Base-by-base conservation (phyloP, 2,329 filamentous ascomycete species). In the Zymoseptoria pseudotritici region DNA sequence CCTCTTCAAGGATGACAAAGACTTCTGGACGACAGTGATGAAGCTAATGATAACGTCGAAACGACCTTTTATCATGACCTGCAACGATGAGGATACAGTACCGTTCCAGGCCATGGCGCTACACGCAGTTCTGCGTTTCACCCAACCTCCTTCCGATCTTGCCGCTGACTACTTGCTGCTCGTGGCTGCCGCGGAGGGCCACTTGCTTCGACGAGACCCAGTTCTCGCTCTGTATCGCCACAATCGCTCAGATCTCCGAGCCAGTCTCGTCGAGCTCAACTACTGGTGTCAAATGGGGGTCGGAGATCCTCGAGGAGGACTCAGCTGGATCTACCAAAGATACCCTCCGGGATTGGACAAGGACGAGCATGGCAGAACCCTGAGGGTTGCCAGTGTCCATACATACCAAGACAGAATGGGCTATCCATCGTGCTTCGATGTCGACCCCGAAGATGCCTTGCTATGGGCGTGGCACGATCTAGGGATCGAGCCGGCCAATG, bases 211-310 rank as follows among this genome's bases (percentile, higher is more conserved):
- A 49, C 83, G 90, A 50, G 73, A 83, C 24, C 84, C 90, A 0
- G 81, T 96, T 0, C 79, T 82, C 56, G 78, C 83, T 6, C 80
- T 99, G 2, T 96, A 91, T 69, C 79, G 82, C 57, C 84, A 84
- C 13, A 87, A 89, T 57, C 73, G 81, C 2, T 76, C 81, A 26
- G 94, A 99, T 71, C 77, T 99, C 11, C 86, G 94, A 58, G 90
- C 87, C 21, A 86, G 88, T 2, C 84, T 99, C 54, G 86, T 83
- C 58, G 91, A 97, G 62, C 81, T 99, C 26, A 87, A 96, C 71
- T 94, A 95, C 71, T 99, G 93, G 93, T 99, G 95, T 72, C 94
- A 99, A 72, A 91, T 97, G 75, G 91, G 88, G 0, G 85, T 99
- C 9, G 95, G 94, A 4, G 94, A 96, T 71, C 80, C 85, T n/a